Percentiles rank a stretch among this genome's conserved stretches.
These are phyloP conservation scores for Pythium rishiriense DNA, from an alignment of 352 stramenopile species.

Conservation along the genomic window DNA sequence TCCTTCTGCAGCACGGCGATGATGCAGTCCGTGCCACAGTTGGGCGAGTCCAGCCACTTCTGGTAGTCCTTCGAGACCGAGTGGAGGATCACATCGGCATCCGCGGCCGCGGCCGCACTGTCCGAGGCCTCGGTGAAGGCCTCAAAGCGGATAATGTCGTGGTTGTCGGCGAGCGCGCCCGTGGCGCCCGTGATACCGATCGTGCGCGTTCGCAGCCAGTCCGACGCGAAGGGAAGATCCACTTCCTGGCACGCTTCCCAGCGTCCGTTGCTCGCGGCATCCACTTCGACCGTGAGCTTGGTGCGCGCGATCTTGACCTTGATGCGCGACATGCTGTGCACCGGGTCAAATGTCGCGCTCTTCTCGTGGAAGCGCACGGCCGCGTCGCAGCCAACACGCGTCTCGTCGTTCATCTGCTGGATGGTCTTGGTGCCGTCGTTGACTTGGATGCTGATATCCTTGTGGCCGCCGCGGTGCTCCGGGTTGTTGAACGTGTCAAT, in stretches of 20 bases:
- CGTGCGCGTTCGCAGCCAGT: slow-evolving; percentile 62
- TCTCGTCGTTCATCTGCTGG: slow-evolving; percentile 66
- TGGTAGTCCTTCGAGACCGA: slow-evolving; percentile 85
- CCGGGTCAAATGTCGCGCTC: slow-evolving; percentile 73
- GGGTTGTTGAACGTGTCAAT: slow-evolving; percentile 87
- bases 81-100: slow-evolving; percentile 77
- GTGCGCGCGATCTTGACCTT: slow-evolving; percentile 74
- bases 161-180: slow-evolving; percentile 81
- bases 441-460: slow-evolving; percentile 79
- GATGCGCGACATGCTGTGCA: slow-evolving; percentile 78
- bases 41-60: slow-evolving; percentile 79
- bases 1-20: slow-evolving; percentile 82
- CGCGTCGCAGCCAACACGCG: slow-evolving; percentile 71
- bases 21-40: slow-evolving; percentile 72
- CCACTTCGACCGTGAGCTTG: slow-evolving; percentile 67
- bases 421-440: slow-evolving; percentile 80
- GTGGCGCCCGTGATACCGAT: slow-evolving; percentile 81
- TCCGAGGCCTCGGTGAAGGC: slow-evolving; percentile 65
- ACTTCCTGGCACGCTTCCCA: slow-evolving; percentile 72
- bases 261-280: slow-evolving; percentile 48
- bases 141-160: slow-evolving; percentile 82
- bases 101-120: slow-evolving; percentile 36
- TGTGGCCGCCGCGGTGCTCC: slow-evolving; percentile 82
- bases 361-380: slow-evolving; percentile 80
- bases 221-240: slow-evolving; percentile 55